These are phyloP conservation scores for Penicillium fuscoglaucum DNA, from an alignment of 2,329 filamentous ascomycete species.

Conservation along the genomic window DNA sequence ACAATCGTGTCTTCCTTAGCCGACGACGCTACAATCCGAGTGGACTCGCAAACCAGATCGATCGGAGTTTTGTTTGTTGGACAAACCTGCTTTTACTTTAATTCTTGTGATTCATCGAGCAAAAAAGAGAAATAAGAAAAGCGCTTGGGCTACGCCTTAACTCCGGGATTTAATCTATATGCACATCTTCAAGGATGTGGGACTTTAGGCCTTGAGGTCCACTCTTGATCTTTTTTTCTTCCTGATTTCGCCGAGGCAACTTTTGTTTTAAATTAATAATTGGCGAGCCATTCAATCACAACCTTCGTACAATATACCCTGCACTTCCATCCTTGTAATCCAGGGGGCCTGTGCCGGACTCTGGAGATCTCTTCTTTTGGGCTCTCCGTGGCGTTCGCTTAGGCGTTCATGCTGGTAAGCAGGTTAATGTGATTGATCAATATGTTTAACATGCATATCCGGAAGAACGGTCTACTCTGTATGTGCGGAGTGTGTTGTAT, in stretches of 20 bases:
- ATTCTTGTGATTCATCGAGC: neutral
- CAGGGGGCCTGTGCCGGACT: neutral
- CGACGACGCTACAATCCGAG: constrained; percentile 6
- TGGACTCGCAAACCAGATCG: neutral
- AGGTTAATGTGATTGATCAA: constrained; percentile 22
- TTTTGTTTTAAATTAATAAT: neutral
- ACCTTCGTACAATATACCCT: neutral
- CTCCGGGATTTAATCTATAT: neutral
- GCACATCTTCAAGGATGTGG: neutral
- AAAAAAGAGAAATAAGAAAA: neutral
- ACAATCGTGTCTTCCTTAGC: neutral
- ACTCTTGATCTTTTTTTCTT: neutral
- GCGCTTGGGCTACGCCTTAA: neutral
- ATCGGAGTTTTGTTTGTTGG: neutral
- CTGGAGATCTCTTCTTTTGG: neutral
- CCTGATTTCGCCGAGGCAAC: neutral
- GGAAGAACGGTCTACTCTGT: constrained; percentile 6
- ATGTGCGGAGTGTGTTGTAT: neutral
- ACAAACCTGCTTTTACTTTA: neutral
- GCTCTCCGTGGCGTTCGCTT: neutral
- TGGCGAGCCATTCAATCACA: too few relatives aligned
- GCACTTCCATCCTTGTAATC: neutral
- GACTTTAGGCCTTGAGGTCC: neutral
- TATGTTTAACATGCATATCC: constrained; percentile 13
- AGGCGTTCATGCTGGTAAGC: neutral